Evolutionary conservation across 768 basidiomycete genomes (phyloP).

Genomic region (Russula ochroleuca): DNA sequence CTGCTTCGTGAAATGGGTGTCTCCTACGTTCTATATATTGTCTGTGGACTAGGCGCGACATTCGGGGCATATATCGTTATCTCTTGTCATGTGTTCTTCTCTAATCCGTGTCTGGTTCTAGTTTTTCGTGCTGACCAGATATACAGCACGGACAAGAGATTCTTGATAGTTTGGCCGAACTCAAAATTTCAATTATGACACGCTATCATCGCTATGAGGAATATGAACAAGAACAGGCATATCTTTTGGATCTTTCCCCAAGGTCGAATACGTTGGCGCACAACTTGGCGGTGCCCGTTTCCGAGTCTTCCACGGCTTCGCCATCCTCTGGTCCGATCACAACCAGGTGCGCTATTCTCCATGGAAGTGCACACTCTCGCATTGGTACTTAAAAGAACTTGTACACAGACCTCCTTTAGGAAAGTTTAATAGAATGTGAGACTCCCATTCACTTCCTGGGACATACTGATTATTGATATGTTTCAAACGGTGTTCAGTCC

Average conservation of each 20-base stretch:
- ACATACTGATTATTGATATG: neutral
- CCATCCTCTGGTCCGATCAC: conserved; percentile 33
- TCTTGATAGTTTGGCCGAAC: conserved; percentile 55
- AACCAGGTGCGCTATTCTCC: conserved; percentile 29
- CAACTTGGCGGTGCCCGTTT: too few species aligned
- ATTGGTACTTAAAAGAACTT: conserved; percentile 45
- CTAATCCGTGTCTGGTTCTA: conserved; percentile 3
- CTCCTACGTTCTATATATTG: too few species aligned
- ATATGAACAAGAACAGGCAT: too few species aligned
- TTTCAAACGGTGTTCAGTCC: conserved; percentile 15
- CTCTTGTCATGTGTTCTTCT: neutral
- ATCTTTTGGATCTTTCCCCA: too few species aligned
- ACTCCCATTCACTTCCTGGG: conserved; percentile 3
- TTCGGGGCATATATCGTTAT: too few species aligned
- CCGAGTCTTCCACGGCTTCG: too few species aligned
- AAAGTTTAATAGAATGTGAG: conserved; percentile 27
- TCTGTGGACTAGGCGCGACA: too few species aligned
- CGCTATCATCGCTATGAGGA: conserved; percentile 62
- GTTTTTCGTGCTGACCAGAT: conserved; percentile 22
- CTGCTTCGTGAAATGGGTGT: too few species aligned
- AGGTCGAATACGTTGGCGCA: too few species aligned
- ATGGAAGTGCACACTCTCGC: neutral
- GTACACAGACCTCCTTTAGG: conserved; percentile 40
- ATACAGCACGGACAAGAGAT: conserved; percentile 71
- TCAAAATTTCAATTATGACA: conserved; percentile 61